Base-by-base conservation (phyloP, 192 early-diverging fungal species). In the Coemansia sp. region DNA sequence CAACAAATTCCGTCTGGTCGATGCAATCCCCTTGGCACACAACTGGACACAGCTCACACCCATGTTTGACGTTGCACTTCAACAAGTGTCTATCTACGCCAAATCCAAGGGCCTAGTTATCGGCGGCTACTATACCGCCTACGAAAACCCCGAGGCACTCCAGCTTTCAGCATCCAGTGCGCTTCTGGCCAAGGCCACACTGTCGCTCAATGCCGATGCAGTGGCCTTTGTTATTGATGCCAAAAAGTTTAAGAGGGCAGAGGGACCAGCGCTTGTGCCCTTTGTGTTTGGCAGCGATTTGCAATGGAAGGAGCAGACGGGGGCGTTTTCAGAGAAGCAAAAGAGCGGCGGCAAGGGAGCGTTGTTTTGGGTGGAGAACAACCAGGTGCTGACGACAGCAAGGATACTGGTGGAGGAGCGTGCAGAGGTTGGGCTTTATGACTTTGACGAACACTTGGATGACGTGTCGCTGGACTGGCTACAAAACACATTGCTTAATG, bases 11-110 rank as follows among this genome's bases (percentile, higher is more conserved):
- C 47, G 60, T 18, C 59, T 85, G 5, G 64, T 72, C 32, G 87
- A 89, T 66, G 90, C 86, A 29, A 62, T 96, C 19, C 92, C 94
- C 35, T 76, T 92, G 14, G 81, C 88, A 46, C 94, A 96, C 78
- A 82, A 85, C 51, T 87, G 87, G 81, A 78, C 78, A 25, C 81
- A 82, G 13, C 72, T 92, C 53, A 80, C 90, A 0, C 88, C 91
- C 39, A 87, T 91, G 83, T 76, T 89, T 9, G 89, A 94, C 64
- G 78, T 88, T 5, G 90, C 92, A 23, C 66, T 94, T 50, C 85
- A 91, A 44, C 89, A 91, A 79, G 87, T 85, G 24, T 55, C 60
- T 23, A 27, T 46, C 9, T 67, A 60, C 34, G 72, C 72, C 11
- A 48, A 58, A 45, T 35, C 65, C 27, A 63, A 68, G 44, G 39